Evolutionary conservation across 2,329 filamentous ascomycete genomes (phyloP).

Genomic region (Dactylella cylindrospora): DNA sequence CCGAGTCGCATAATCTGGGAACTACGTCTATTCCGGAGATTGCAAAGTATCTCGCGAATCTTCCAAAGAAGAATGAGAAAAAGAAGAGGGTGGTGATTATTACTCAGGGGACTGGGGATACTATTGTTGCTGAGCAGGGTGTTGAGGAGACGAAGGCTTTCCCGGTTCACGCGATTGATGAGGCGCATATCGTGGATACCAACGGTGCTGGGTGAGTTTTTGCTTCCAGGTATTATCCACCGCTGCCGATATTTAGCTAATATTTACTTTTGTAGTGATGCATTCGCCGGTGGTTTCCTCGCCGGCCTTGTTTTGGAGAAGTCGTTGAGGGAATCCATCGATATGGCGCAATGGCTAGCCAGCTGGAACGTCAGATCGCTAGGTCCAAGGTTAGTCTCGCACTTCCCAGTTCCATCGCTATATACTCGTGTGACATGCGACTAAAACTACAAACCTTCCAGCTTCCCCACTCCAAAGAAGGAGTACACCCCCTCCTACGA

Average conservation of each 20-base stretch:
- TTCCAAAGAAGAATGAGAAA: conserved; percentile 88
- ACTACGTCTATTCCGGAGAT: conserved; percentile 80
- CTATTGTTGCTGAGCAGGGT: conserved; percentile 76
- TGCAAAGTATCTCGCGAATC: conserved; percentile 77
- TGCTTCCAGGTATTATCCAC: neutral
- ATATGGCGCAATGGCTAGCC: conserved; percentile 96
- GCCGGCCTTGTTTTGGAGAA: conserved; percentile 87
- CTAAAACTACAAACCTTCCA: conserved; percentile 51
- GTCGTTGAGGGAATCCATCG: conserved; percentile 72
- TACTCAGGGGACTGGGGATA: conserved; percentile 91
- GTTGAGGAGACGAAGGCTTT: conserved; percentile 68
- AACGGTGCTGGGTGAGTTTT: conserved; percentile 74
- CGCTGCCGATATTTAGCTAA: conserved; percentile 29
- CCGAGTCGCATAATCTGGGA: conserved; percentile 72
- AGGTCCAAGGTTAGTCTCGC: conserved; percentile 79
- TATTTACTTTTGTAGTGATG: conserved; percentile 64
- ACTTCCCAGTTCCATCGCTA: neutral
- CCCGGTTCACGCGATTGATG: conserved; percentile 75
- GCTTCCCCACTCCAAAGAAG: conserved; percentile 81
- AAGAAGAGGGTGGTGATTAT: conserved; percentile 84
- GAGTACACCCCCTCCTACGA: conserved; percentile 61
- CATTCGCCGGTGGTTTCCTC: conserved; percentile 90
- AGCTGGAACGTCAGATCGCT: conserved; percentile 91
- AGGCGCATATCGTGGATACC: conserved; percentile 85
- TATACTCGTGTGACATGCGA: neutral